Evolutionary conservation across 345 rosid genomes (phyloP), one percentile per base, ranked within the genome.

Genomic region (Carallia pectinifolia): DNA sequence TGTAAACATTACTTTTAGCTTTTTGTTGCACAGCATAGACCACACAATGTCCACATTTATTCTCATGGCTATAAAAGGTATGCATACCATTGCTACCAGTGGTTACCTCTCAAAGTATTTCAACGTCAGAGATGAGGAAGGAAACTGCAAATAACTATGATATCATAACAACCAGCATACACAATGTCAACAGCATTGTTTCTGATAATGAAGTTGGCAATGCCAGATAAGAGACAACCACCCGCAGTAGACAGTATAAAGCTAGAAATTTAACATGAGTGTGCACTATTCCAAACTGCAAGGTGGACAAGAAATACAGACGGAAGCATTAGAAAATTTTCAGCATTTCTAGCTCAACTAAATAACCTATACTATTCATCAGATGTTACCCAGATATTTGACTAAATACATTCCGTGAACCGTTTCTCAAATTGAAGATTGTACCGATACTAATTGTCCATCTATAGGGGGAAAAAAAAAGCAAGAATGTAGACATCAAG

Each of bases 161-260:
- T 36, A 4, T 65, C 69, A 64, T 47, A 29, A 13, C 37, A 30
- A 64, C 13, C 55, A 29, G n/a, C 39, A 17, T 44, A 30, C 18
- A 31, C 17, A 19, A 64, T 29, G 50, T 64, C 15, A 48, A 64
- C 56, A 64, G 38, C 56, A 47, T 63, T 52, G 15, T 64, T 18
- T 16, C 33, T 39, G 16, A 2, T 30, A 2, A 15, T 29, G 54
- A 47, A 27, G 10, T 29, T 23, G 9, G 16, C 29, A 16, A 44
- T 64, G 13, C 23, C 9, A 0, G 40, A 64, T 29, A 33, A 48
- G 16, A 64, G 47, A 36, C 7, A 17, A 48, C 38, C 50, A 17
- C 7, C 18, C 33, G 13, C 9, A 48, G 34, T 30, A 12, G 12
- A 23, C 23, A 23, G 23, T 23, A 23, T 52, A 30, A 3, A 52